phyloP scores from a whole-genome alignment of 176 grass and related monocot genomes.

The Thalia dealbata region DNA sequence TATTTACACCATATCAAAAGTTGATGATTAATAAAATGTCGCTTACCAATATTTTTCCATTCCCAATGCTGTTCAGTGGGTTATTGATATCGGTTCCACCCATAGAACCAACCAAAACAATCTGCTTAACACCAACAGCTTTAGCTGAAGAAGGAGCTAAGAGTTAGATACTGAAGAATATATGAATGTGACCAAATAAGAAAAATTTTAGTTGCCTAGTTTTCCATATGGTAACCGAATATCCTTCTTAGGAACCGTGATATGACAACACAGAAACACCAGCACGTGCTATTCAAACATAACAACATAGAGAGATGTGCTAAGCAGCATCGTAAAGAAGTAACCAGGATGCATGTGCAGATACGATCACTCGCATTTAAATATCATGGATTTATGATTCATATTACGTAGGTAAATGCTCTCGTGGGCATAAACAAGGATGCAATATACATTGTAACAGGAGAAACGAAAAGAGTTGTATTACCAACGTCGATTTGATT shows the following conservation, averaged over 20 bases:
- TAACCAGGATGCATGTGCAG: background rate
- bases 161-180: background rate
- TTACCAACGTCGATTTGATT: conserved; percentile 91
- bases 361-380: background rate
- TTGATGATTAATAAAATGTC: background rate
- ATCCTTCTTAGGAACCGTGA: background rate
- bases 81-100: conserved; percentile 83
- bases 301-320: background rate
- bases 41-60: conserved; percentile 68
- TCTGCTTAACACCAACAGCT: conserved; percentile 61
- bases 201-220: background rate
- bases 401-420: background rate
- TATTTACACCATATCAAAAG: too few relatives aligned
- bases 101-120: conserved; percentile 84
- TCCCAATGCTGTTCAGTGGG: conserved; percentile 75
- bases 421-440: background rate
- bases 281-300: background rate
- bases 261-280: background rate
- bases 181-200: background rate
- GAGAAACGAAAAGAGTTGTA: background rate
- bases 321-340: conserved; percentile 1
- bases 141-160: conserved; percentile 35
- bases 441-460: background rate
- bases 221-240: background rate
- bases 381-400: background rate